phyloP scores from a whole-genome alignment of 2,329 filamentous ascomycete species.

The Talaromyces pinophilus region DNA sequence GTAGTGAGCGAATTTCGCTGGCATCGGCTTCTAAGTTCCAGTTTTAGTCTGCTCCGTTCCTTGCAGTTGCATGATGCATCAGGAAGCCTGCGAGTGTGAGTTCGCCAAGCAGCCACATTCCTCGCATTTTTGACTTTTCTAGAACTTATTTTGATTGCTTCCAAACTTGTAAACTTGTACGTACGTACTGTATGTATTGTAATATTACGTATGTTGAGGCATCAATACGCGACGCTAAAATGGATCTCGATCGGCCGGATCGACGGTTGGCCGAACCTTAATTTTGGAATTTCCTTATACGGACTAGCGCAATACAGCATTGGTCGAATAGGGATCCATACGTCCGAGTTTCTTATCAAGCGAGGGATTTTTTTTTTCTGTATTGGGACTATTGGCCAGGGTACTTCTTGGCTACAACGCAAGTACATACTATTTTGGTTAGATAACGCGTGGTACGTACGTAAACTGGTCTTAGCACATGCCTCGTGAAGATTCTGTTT shows the following conservation, averaged over 20 bases:
- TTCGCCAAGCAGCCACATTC: background rate
- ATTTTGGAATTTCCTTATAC: background rate
- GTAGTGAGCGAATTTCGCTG: background rate
- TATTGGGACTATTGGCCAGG: background rate
- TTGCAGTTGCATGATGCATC: background rate
- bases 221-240: constrained; percentile 1
- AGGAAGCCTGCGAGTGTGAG: background rate
- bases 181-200: background rate
- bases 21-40: background rate
- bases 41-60: background rate
- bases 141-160: background rate
- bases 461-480: background rate
- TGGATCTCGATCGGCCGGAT: constrained; percentile 3
- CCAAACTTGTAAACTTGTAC: background rate
- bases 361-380: background rate
- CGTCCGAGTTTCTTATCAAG: background rate
- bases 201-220: background rate
- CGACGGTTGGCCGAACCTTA: constrained; percentile 5
- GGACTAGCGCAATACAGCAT: background rate
- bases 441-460: background rate
- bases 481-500: background rate
- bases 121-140: background rate
- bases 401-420: background rate
- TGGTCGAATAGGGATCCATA: background rate
- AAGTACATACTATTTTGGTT: background rate